phyloP scores from a whole-genome alignment of 2,329 filamentous ascomycete species.

The Diplodia seriata region DNA sequence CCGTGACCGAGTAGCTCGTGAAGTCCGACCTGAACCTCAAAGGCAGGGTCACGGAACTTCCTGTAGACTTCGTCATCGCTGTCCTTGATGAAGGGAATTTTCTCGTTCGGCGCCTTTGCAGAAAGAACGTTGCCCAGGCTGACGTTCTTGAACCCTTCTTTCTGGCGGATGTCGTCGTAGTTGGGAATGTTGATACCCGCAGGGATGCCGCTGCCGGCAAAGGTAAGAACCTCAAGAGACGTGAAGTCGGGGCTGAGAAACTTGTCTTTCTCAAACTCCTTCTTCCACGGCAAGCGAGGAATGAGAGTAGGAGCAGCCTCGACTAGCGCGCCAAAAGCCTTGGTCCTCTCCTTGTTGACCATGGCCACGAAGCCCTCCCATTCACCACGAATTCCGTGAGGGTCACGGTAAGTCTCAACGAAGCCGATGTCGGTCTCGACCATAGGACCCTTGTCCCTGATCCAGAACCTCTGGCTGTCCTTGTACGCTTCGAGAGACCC shows the following conservation, averaged over 20 bases:
- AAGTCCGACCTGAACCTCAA: conserved; percentile 94
- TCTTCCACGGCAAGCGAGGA: conserved; percentile 84
- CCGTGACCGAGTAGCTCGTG: conserved; percentile 91
- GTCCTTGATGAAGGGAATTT: conserved; percentile 85
- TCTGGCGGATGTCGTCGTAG: conserved; percentile 67
- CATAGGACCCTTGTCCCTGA: conserved; percentile 58
- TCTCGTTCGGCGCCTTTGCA: conserved; percentile 90
- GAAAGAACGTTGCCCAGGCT: conserved; percentile 91
- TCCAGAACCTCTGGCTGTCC: conserved; percentile 60
- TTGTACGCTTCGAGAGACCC: conserved; percentile 60
- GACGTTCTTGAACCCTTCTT: conserved; percentile 89
- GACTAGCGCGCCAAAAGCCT: conserved; percentile 85
- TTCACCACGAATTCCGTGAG: conserved; percentile 61
- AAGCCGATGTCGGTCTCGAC: conserved; percentile 63
- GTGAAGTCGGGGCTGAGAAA: conserved; percentile 97
- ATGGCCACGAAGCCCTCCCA: conserved; percentile 63
- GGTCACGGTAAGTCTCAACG: conserved; percentile 63
- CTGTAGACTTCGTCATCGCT: conserved; percentile 79
- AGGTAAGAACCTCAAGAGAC: conserved; percentile 87
- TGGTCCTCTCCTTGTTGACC: conserved; percentile 89
- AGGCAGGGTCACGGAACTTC: conserved; percentile 83
- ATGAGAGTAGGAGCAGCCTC: conserved; percentile 82
- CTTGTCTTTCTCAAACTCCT: conserved; percentile 93
- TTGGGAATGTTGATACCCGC: conserved; percentile 67
- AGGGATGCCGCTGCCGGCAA: conserved; percentile 68